Evolutionary conservation across 805 yeast genomes (phyloP).

Genomic region (Maudiozyma pseudohumilis): DNA sequence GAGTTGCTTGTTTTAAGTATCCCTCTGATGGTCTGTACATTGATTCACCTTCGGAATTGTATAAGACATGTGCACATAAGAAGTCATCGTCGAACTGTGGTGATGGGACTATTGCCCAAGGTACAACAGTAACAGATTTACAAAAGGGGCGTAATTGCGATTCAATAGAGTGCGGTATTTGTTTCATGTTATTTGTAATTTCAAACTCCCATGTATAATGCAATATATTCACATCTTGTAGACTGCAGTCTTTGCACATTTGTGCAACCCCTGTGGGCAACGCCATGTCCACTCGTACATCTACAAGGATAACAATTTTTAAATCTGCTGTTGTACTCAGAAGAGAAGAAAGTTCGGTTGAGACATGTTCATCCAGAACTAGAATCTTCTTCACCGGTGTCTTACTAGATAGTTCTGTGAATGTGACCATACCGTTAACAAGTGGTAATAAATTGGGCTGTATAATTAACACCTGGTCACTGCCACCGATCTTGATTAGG

Average conservation of each 20-base stretch:
- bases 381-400: constrained; percentile 24
- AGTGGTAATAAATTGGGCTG: constrained; percentile 16
- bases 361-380: constrained; percentile 14
- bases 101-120: constrained; percentile 21
- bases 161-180: constrained; percentile 18
- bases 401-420: constrained; percentile 19
- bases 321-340: constrained; percentile 5
- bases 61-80: constrained; percentile 15
- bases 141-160: constrained; percentile 9
- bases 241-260: constrained; percentile 3
- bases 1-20: constrained; percentile 19
- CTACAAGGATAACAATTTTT: constrained; percentile 20
- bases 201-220: constrained; percentile 15
- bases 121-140: constrained; percentile 6
- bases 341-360: constrained; percentile 11
- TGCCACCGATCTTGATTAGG: constrained; percentile 10
- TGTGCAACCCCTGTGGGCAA: constrained; percentile 9
- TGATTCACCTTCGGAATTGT: constrained; percentile 18
- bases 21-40: constrained; percentile 16
- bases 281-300: constrained; percentile 18
- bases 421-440: constrained; percentile 19
- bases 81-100: constrained; percentile 23
- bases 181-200: constrained; percentile 5
- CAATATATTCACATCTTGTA: constrained; percentile 8
- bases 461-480: constrained; percentile 17